Conservation (phyloP, 2,329 filamentous ascomycete species). For the Ascocoryne sarcoides region DNA sequence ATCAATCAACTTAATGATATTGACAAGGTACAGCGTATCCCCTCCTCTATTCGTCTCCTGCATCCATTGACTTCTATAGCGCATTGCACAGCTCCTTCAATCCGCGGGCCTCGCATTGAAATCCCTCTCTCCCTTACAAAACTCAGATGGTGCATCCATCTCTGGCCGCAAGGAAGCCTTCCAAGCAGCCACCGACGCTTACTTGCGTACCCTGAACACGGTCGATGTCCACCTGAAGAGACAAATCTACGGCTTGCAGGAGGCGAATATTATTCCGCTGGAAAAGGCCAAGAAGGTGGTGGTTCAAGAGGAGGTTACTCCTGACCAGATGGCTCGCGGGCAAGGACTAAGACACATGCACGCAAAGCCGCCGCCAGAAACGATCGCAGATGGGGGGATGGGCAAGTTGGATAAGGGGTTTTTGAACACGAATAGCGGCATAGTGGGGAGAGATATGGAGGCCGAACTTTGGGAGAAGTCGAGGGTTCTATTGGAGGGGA, state of each 20-base stretch:
- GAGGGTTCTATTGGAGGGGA: conserved; percentile 42
- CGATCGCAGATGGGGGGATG: conserved; percentile 35
- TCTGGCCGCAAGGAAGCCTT: conserved; percentile 35
- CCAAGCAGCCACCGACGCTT: conserved; percentile 53
- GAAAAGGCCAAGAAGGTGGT: conserved; percentile 22
- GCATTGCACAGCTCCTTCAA: conserved; percentile 40
- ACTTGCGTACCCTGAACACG: conserved; percentile 63
- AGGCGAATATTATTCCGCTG: conserved; percentile 61
- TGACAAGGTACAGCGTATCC: conserved; percentile 49
- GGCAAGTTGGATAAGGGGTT: conserved; percentile 69
- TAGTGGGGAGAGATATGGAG: conserved; percentile 76
- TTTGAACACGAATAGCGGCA: conserved; percentile 78
- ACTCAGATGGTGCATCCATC: conserved; percentile 5
- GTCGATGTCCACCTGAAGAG: conserved; percentile 67
- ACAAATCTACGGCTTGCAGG: conserved; percentile 72
- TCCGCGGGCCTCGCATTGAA: conserved; percentile 55
- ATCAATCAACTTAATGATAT: conserved; percentile 74
- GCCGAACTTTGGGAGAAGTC: conserved; percentile 65
- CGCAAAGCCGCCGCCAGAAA: conserved; percentile 8
- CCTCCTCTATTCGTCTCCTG: background rate
- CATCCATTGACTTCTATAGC: conserved; percentile 12
- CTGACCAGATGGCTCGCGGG: background rate
- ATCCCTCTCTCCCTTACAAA: conserved; percentile 46
- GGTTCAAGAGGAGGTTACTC: conserved; percentile 1
- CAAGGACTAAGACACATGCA: conserved; percentile 5